Evolutionary conservation across 73 alveolate genomes (phyloP).

Genomic region (Symbiodinium natans): DNA sequence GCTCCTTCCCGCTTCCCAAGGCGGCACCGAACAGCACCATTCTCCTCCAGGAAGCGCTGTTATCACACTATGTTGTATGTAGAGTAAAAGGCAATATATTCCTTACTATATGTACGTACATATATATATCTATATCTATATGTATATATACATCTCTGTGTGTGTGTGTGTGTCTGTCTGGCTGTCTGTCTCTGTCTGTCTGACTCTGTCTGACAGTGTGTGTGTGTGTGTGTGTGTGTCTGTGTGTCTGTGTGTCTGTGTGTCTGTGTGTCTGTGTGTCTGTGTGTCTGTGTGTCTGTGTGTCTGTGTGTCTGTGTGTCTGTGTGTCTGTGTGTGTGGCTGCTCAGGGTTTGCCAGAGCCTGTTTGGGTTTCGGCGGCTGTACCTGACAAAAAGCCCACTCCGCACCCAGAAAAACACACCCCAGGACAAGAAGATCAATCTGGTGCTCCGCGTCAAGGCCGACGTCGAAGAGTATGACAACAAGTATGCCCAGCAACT

Average conservation of each 20-base stretch:
- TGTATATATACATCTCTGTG: too few relatives aligned
- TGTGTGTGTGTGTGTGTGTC: conserved; percentile 19
- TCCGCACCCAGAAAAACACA: too few relatives aligned
- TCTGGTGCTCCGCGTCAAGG: background rate
- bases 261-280: conserved; percentile 34
- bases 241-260: conserved; percentile 34
- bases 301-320: conserved; percentile 34
- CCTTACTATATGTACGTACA: background rate
- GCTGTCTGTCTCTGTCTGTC: conserved; percentile 13
- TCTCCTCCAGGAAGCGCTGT: background rate
- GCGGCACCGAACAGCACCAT: background rate
- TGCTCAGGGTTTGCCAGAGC: too few relatives aligned
- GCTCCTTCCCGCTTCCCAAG: background rate
- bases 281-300: conserved; percentile 32
- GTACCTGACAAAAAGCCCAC: too few relatives aligned
- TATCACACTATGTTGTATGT: background rate
- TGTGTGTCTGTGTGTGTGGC: conserved; percentile 12
- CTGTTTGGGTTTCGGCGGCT: too few relatives aligned
- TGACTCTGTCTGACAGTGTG: background rate
- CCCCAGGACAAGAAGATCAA: background rate
- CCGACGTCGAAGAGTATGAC: background rate
- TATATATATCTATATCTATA: too few relatives aligned
- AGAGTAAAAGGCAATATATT: background rate
- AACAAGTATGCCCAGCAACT: conserved; percentile 64
- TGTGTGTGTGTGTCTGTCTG: too few relatives aligned